Evolutionary conservation across 2,329 filamentous ascomycete genomes (phyloP), one percentile per base, ranked within the genome.

Genomic region (Geosmithia morbida): DNA sequence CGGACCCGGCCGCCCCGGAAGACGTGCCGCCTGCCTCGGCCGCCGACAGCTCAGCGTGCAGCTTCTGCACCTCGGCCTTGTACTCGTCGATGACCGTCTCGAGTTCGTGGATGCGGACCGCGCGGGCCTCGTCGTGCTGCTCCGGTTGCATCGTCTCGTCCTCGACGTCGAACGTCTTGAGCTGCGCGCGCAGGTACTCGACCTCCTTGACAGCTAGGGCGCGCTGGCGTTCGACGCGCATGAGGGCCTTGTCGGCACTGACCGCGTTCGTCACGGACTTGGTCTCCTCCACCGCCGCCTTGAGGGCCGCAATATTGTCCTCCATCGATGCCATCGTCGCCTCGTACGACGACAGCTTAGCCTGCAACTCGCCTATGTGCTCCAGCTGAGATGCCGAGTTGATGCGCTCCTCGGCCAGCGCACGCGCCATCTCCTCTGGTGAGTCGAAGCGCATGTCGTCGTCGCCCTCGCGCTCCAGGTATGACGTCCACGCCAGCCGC

Each of bases 141-240:
- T 87, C 85, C 0, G 86, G 79, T 48, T 90, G 81, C 66, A 96
- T 85, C 0, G 89, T 89, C 47, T 80, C 78, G 56, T 97, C 89
- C 62, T 98, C 92, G 1, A 79, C 77, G 57, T 97, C 87, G 50
- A 94, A 84, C 0, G 85, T 83, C 65, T 89, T 89, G 48, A 97
- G 74, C 62, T 98, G 92, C 0, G 87, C 90, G 19, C 92, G 85
- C 7, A 98, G 74, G 60, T 94, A 95, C 54, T 96, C 89, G 1
- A 92, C 87, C 61, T 98, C 94, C 59, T 96, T 96, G 20, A 87
- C 74, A 0, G 89, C 87, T 7, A 98, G 74, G 1, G 75, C 78
- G 49, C 87, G 85, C 60, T 97, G 90, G 49, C 92, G 76, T 56
- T 98, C 90, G 0, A 96, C 68, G 30, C 92, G 78, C 47, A 84